These are phyloP conservation scores for Apiotrichum mycotoxinovorans DNA, from an alignment of 1,284 basidiomycete species.

Conservation along the genomic window DNA sequence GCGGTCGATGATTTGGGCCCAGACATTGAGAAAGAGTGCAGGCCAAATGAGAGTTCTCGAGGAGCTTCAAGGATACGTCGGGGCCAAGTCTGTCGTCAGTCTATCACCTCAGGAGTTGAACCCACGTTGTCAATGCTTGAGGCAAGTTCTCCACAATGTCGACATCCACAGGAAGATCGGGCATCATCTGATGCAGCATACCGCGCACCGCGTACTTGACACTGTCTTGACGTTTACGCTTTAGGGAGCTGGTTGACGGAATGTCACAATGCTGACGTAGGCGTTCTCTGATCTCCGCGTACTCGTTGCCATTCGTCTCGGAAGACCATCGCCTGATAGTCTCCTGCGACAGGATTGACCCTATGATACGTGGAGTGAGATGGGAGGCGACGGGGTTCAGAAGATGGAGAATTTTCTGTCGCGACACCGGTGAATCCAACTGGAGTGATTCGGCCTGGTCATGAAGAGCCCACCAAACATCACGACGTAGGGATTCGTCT, in stretches of 20 bases:
- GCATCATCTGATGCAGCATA: constrained; percentile 9
- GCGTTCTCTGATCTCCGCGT: constrained; percentile 8
- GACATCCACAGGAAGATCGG: constrained; percentile 9
- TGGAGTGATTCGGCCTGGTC: background rate
- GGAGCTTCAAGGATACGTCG: constrained; percentile 4
- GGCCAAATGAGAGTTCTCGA: constrained; percentile 7
- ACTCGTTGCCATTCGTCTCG: background rate
- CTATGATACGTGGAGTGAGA: background rate
- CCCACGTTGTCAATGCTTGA: background rate
- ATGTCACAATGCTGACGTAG: constrained; percentile 6
- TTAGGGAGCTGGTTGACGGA: constrained; percentile 8
- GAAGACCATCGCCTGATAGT: constrained; percentile 4
- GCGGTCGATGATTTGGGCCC: background rate
- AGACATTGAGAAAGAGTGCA: constrained; percentile 15
- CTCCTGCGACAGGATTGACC: background rate
- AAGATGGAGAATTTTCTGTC: constrained; percentile 8
- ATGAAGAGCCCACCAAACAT: constrained; percentile 28
- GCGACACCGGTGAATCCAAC: constrained; percentile 2
- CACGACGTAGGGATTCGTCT: constrained; percentile 11
- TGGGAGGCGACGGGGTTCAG: constrained; percentile 1
- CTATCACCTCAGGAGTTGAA: background rate
- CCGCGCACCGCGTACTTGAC: constrained; percentile 1
- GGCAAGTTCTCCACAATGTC: constrained; percentile 6
- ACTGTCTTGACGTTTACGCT: constrained; percentile 12
- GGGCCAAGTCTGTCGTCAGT: constrained; percentile 5